Evolutionary conservation across 2,329 filamentous ascomycete genomes (phyloP).

Genomic region (Colletotrichum aenigma): DNA sequence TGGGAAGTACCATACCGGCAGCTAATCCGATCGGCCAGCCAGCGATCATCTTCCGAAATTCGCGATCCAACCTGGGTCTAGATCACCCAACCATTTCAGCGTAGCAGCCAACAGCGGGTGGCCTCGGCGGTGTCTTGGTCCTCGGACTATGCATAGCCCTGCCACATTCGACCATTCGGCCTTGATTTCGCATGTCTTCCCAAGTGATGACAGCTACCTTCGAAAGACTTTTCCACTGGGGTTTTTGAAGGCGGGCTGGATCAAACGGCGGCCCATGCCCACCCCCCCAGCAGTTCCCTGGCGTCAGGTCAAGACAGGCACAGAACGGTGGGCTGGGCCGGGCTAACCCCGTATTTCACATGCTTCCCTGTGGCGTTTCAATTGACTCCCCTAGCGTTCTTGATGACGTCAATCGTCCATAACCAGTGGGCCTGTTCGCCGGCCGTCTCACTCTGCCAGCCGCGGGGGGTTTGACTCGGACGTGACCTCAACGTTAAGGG

Average conservation of each 20-base stretch:
- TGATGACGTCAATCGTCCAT: conserved; percentile 9
- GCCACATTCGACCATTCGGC: neutral
- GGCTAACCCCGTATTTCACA: conserved; percentile 10
- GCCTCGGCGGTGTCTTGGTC: neutral
- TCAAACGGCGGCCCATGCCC: neutral
- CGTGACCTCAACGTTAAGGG: neutral
- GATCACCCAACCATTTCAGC: neutral
- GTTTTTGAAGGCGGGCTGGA: neutral
- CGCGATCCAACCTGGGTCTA: neutral
- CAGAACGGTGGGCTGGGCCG: neutral
- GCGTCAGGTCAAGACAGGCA: neutral
- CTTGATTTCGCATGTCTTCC: neutral
- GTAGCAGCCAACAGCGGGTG: neutral
- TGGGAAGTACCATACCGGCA: neutral
- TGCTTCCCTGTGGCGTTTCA: conserved; percentile 15
- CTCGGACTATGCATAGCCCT: neutral
- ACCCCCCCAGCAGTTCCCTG: neutral
- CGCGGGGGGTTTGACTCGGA: neutral
- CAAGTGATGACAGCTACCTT: neutral
- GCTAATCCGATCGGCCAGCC: neutral
- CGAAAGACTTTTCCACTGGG: neutral
- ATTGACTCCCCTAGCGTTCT: conserved; percentile 8
- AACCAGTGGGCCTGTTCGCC: conserved; percentile 11
- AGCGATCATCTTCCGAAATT: neutral
- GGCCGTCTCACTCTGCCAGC: neutral